Evolutionary conservation across 2,329 filamentous ascomycete species (phyloP), one percentile per base, ranked within the genome.

Genomic region (Colletotrichum sp.): DNA sequence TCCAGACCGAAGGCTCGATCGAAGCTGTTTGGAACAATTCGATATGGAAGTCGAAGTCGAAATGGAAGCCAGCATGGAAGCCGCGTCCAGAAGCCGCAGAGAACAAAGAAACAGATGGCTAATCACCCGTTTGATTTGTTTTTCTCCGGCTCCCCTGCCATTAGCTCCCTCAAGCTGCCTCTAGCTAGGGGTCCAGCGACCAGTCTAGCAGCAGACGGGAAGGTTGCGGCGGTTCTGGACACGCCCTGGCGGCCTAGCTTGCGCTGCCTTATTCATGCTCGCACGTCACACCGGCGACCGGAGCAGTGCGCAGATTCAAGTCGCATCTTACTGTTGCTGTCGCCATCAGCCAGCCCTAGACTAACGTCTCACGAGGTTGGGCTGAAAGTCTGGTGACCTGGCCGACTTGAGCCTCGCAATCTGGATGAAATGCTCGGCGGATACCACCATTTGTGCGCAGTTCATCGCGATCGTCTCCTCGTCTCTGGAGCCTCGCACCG

Each of bases 61-160:
- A 71, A 52, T 62, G 26, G 52, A 76, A 76, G 63, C 62, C 30
- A 21, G 49, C 73, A 60, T 68, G 59, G 70, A 68, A 73, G 26
- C 73, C 8, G 39, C 44, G 62, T 34, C 62, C 71, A 52, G 68
- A 72, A 75, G 62, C 34, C 68, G 24, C 21, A 68, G 64, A 59
- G 73, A 76, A 73, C 73, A 76, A 76, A 76, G 73, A 68, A 73
- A 73, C 55, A 26, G 64, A 30, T 57, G 18, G 73, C 57, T 49
- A 30, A 30, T 49, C 64, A 18, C 18, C 60, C 72, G 68, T 75
- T 75, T 75, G 49, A 59, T 68, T 57, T 57, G 15, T 68, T 59
- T 30, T 32, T 57, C 28, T 34, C 24, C 39, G 34, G 49, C 39
- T 59, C 15, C 67, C 52, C 67, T 64, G 24, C 62, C n/a, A 36